Base-by-base conservation (phyloP, 306 rosid genomes). In the Vicia faba region DNA sequence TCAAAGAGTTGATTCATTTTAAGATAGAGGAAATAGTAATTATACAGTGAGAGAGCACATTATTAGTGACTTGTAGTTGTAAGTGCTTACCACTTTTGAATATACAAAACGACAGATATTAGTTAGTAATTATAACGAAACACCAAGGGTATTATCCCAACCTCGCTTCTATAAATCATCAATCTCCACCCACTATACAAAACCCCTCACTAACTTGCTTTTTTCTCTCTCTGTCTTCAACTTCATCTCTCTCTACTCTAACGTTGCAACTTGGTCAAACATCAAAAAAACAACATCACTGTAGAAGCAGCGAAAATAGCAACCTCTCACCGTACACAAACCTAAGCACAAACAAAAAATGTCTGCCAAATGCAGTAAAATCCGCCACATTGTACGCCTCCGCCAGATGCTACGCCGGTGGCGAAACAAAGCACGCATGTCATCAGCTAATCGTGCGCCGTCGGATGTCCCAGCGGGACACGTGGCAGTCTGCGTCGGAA, bases 381-480 rank as follows among this genome's bases (percentile, higher is more conserved):
- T 90, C 87, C 86, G 95, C 20, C 96, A 91, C 95, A 93, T 93
- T 76, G 99, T 93, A 3, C 68, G 89, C 60, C 89, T 93, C 33
- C 87, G 92, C 6, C 99, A 90, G 73, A 80, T 93, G 95, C 85
- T 93, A 6, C 77, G 88, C 11, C 81, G 87, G 71, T 93, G 99
- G 99, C 87, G 99, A 71, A 83, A 77, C 86, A 90, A 90, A 79
- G 96, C 96, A 1, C 80, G 90, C 36, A 76, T 74, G 61, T 88
- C 97, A 0, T 88, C 97, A 0, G 86, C 87, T 16, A 83, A 38
- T 20, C 78, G 87, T 1, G 69, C 81, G 5, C 99, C 99, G 14
- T 76, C 95, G 1, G 99, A 93, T 65, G 97, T 93, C 1, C 99
- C 99, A 0, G 79, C 91, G 0, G 99, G 99, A 62, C 92, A 90